Conservation (phyloP, 2,329 filamentous ascomycete genomes). For the Neonectria sp. region DNA sequence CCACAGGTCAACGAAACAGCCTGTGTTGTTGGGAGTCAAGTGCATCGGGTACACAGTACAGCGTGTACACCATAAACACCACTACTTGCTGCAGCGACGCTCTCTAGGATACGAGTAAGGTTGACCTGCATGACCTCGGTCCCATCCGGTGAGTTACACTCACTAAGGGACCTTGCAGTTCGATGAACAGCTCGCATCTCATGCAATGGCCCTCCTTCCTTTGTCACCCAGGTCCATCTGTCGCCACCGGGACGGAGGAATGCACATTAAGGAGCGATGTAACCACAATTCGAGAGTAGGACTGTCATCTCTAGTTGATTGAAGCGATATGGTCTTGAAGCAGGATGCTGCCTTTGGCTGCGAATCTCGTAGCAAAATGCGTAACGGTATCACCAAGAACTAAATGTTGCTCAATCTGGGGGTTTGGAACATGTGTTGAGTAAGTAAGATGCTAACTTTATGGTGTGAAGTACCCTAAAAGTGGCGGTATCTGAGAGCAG, state of each 20-base stretch:
- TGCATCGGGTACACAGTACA: background rate
- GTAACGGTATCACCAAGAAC: background rate
- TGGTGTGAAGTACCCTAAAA: background rate
- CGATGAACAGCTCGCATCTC: background rate
- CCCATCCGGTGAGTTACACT: conserved; percentile 17
- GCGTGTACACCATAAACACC: background rate
- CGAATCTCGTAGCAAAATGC: background rate
- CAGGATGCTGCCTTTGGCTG: background rate
- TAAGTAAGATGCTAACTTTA: background rate
- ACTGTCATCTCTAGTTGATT: background rate
- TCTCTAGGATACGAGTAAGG: conserved; percentile 5
- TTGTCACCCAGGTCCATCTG: background rate
- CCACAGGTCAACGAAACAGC: background rate
- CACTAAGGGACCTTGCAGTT: conserved; percentile 4
- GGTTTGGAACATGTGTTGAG: background rate
- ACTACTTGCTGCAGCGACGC: conserved; percentile 8
- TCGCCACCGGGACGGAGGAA: background rate
- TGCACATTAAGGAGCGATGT: background rate
- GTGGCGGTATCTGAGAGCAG: no score
- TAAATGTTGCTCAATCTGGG: background rate
- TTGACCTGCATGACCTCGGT: conserved; percentile 16
- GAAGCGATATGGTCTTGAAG: background rate
- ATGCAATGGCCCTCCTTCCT: background rate
- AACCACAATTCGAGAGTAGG: background rate
- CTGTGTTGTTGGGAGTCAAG: background rate